These are phyloP conservation scores for Penicillium sp. DNA, from an alignment of 2,329 filamentous ascomycete genomes.

Conservation along the genomic window DNA sequence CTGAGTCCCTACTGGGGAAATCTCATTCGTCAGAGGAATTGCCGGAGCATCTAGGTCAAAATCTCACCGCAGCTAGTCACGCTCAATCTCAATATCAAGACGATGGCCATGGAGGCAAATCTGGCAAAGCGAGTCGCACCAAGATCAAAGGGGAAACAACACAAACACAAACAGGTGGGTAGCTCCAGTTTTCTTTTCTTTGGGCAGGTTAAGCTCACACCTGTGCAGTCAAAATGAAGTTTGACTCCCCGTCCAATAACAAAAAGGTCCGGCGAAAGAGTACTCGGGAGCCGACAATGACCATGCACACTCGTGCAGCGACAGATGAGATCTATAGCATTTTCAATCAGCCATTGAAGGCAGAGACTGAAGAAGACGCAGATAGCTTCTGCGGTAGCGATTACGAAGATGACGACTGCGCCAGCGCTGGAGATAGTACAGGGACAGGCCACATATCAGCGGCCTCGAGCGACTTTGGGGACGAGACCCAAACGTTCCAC, in stretches of 20 bases:
- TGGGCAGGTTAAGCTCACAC: constrained; percentile 31
- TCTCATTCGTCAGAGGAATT: constrained; percentile 24
- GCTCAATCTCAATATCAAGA: constrained; percentile 20
- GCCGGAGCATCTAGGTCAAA: constrained; percentile 35
- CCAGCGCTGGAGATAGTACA: constrained; percentile 81
- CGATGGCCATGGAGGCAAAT: constrained; percentile 29
- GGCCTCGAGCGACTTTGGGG: constrained; percentile 63
- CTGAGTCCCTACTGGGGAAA: constrained; percentile 20
- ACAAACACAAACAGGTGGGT: constrained; percentile 80
- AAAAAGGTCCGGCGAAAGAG: constrained; percentile 80
- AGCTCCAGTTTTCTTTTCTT: not conserved
- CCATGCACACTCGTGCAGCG: constrained; percentile 88
- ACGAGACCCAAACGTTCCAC: constrained; percentile 51
- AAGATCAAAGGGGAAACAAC: constrained; percentile 70
- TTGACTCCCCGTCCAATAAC: constrained; percentile 82
- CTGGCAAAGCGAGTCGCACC: constrained; percentile 64
- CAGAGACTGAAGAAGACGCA: constrained; percentile 49
- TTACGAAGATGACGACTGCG: constrained; percentile 72
- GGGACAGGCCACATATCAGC: constrained; percentile 70
- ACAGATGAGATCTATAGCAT: constrained; percentile 98
- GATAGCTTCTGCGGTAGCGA: constrained; percentile 67
- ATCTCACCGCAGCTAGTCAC: constrained; percentile 29
- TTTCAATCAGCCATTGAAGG: constrained; percentile 80
- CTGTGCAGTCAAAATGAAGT: constrained; percentile 79
- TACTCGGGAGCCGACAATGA: constrained; percentile 88